A percentile compares a stretch with the other conserved stretches of the same genome.
Evolutionary conservation across 805 yeast genomes (phyloP).

Genomic region (Zygosaccharomyces kombuchaensis): DNA sequence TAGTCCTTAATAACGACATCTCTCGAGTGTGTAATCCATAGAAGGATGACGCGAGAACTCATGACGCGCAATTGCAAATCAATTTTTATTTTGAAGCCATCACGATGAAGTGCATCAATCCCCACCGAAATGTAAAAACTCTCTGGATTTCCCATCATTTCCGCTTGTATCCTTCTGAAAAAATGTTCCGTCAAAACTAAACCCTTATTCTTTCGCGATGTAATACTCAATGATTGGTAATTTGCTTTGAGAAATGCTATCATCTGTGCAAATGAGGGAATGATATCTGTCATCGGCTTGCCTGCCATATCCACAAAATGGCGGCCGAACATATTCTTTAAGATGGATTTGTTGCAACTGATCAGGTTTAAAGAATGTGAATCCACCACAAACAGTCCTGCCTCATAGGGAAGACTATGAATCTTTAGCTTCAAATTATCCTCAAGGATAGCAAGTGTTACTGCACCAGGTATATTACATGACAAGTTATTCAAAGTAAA

Average conservation of each 20-base stretch:
- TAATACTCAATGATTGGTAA: slow-evolving; percentile 38
- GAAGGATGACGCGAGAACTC: slow-evolving; percentile 50
- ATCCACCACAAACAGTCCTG: slow-evolving; percentile 75
- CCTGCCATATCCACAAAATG: slow-evolving; percentile 43
- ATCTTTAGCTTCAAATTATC: slow-evolving; percentile 54
- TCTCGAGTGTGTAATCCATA: slow-evolving; percentile 87
- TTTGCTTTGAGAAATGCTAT: slow-evolving; percentile 33
- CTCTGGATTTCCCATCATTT: slow-evolving; percentile 40
- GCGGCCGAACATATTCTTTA: slow-evolving; percentile 73
- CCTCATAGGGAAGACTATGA: slow-evolving; percentile 78
- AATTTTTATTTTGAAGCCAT: slow-evolving; percentile 59
- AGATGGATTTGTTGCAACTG: slow-evolving; percentile 75
- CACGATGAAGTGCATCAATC: slow-evolving; percentile 61
- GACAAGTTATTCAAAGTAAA: slow-evolving; percentile 50
- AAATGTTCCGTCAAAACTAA: slow-evolving; percentile 87
- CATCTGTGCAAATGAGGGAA: slow-evolving; percentile 56
- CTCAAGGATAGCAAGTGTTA: slow-evolving; percentile 54
- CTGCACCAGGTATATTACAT: slow-evolving; percentile 66
- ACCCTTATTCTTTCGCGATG: slow-evolving; percentile 47
- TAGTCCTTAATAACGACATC: slow-evolving; percentile 34
- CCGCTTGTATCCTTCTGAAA: slow-evolving; percentile 65
- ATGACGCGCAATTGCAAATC: slow-evolving; percentile 81
- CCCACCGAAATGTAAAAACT: slow-evolving; percentile 63
- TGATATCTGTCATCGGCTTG: slow-evolving; percentile 48
- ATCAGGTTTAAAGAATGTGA: slow-evolving; percentile 46